Conservation (phyloP, 2,329 filamentous ascomycete genomes). For the Claviceps quebecensis region DNA sequence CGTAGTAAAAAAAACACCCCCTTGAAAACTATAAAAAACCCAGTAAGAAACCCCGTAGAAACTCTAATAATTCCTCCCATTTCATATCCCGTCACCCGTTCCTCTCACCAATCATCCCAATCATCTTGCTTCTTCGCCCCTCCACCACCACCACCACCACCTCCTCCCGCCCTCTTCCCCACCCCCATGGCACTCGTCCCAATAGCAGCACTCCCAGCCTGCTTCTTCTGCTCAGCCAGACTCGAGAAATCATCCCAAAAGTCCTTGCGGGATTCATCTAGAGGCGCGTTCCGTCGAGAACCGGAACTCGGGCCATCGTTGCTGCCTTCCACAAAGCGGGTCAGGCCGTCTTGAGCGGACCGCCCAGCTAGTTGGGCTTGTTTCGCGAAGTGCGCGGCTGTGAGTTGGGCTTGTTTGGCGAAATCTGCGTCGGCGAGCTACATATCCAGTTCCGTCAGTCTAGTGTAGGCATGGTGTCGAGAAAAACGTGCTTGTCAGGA, state of each 20-base stretch:
- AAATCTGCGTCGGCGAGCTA: slow-evolving; percentile 72
- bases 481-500: too few relatives aligned
- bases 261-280: slow-evolving; percentile 57
- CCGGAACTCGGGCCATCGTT: slow-evolving; percentile 15
- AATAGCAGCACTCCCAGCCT: slow-evolving; percentile 31
- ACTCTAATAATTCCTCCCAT: too few relatives aligned
- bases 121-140: slow-evolving; percentile 34
- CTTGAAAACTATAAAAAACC: too few relatives aligned
- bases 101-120: slow-evolving; percentile 48
- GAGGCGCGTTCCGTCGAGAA: slow-evolving; percentile 19
- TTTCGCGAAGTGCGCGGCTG: slow-evolving; percentile 52
- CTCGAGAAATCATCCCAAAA: slow-evolving; percentile 90
- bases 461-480: neutral
- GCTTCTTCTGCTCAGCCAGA: slow-evolving; percentile 42
- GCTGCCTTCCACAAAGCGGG: slow-evolving; percentile 73
- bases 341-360: slow-evolving; percentile 66
- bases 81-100: too few relatives aligned
- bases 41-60: too few relatives aligned
- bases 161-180: slow-evolving; percentile 24
- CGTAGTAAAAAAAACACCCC: neutral
- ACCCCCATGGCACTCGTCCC: slow-evolving; percentile 47
- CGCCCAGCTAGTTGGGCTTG: slow-evolving; percentile 55
- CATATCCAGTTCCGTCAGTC: neutral
- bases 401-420: slow-evolving; percentile 49
- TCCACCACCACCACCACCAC: slow-evolving; percentile 10